Percentiles rank a stretch among this genome's conserved stretches.
These are phyloP conservation scores for Hypoxylon subgilvum DNA, from an alignment of 495 filamentous ascomycete genomes.

Conservation along the genomic window DNA sequence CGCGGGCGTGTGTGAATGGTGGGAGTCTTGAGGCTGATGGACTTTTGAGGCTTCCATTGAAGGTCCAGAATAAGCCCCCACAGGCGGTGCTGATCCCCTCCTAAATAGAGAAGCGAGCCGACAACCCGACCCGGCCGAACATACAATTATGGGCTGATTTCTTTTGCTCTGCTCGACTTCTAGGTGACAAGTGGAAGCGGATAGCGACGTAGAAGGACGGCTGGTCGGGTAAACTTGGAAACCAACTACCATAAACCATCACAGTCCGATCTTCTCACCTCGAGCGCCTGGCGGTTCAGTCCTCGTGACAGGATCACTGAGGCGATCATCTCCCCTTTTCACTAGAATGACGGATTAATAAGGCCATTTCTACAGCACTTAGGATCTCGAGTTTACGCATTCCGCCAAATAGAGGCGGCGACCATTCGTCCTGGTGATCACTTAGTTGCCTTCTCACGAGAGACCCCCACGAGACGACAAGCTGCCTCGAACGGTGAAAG, in stretches of 20 bases:
- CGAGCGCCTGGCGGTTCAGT: conserved; percentile 3
- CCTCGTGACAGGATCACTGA: conserved; percentile 23
- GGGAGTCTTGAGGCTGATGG: conserved; percentile 25
- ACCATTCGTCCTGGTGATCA: conserved; percentile 1
- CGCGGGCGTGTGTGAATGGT: conserved; percentile 5
- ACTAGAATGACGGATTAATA: conserved; percentile 20
- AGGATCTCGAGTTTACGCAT: conserved; percentile 5
- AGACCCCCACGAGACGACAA: conserved; percentile 21
- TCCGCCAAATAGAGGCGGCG: conserved; percentile 4
- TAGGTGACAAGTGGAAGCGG: conserved; percentile 11
- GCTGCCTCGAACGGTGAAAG: conserved; percentile 2
- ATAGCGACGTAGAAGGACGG: conserved; percentile 18
- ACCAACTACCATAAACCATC: conserved; percentile 18
- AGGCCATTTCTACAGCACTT: conserved; percentile 10
- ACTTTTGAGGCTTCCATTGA: conserved; percentile 6
- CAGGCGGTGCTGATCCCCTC: conserved; percentile 22
- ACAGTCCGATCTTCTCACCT: conserved; percentile 6
- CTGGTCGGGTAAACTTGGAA: conserved; percentile 31
- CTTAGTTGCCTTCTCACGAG: conserved; percentile 7
- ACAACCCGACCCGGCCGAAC: conserved; percentile 14
- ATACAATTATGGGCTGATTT: conserved; percentile 34
- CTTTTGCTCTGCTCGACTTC: conserved; percentile 4
- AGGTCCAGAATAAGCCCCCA: conserved; percentile 32
- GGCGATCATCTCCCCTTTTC: conserved; percentile 27
- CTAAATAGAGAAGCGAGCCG: conserved; percentile 13